A percentile compares a stretch with the other conserved stretches of the same genome.
These are phyloP conservation scores for Penicillium sumatraense DNA, from an alignment of 2,329 filamentous ascomycete genomes.

Conservation along the genomic window DNA sequence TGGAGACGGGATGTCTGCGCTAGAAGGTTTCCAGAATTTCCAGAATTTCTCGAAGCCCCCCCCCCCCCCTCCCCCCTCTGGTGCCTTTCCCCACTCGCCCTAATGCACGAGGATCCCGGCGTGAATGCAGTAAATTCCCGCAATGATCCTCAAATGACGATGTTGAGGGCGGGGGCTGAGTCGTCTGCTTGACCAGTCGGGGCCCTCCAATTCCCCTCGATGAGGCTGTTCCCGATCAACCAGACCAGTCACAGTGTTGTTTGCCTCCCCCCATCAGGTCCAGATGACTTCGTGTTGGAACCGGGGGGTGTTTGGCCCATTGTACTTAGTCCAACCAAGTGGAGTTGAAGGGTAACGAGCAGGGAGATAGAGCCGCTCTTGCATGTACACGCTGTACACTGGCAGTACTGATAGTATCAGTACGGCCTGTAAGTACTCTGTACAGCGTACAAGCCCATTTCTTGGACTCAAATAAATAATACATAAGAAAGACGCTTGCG, in stretches of 20 bases:
- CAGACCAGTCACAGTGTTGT: constrained; percentile 1
- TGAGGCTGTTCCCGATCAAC: constrained; percentile 1
- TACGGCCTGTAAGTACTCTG: too few relatives aligned
- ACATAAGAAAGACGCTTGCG: constrained; percentile 7
- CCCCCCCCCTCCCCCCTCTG: not conserved
- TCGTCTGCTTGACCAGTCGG: constrained; percentile 9
- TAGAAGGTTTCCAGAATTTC: constrained; percentile 24
- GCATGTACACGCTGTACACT: not conserved
- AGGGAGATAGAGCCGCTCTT: not conserved
- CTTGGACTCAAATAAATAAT: too few relatives aligned
- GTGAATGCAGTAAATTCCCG: constrained; percentile 28
- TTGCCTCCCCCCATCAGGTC: not conserved
- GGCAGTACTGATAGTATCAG: too few relatives aligned
- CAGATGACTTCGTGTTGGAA: constrained; percentile 8
- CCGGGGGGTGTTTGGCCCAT: not conserved
- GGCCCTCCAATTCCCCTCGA: not conserved
- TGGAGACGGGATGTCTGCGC: constrained; percentile 9
- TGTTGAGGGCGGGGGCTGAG: constrained; percentile 22
- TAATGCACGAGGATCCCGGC: constrained; percentile 24
- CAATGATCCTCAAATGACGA: constrained; percentile 21
- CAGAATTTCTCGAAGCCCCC: not conserved
- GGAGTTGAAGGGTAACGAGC: not conserved
- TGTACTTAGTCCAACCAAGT: not conserved
- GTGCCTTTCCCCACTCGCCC: constrained; percentile 5
- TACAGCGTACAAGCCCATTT: too few relatives aligned